These are phyloP conservation scores for Polychaeton citri DNA, from an alignment of 2,329 filamentous ascomycete genomes.

Conservation along the genomic window DNA sequence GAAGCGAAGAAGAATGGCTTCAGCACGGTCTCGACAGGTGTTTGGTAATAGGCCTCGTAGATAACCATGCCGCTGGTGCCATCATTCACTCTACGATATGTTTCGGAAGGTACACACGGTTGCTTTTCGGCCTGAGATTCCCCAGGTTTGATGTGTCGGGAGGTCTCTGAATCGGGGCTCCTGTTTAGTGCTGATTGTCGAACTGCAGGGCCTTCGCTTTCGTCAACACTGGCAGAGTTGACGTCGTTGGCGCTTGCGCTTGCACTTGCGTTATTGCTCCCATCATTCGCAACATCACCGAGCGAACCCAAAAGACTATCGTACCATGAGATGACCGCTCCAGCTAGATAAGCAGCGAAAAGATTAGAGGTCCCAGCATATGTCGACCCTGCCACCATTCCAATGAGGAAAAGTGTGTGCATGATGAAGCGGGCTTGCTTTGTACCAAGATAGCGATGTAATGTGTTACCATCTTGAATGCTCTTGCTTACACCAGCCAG, in stretches of 20 bases:
- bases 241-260: neutral
- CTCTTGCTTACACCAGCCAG: conserved; percentile 22
- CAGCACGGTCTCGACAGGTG: conserved; percentile 39
- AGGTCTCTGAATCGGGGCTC: neutral
- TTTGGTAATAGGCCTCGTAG: conserved; percentile 21
- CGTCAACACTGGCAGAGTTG: too few relatives aligned
- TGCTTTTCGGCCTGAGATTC: neutral
- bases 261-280: neutral
- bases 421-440: conserved; percentile 28
- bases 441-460: conserved; percentile 16
- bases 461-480: conserved; percentile 6
- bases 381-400: conserved; percentile 35
- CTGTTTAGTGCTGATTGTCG: neutral
- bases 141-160: neutral
- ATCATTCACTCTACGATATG: neutral
- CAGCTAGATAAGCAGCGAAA: conserved; percentile 48
- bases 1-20: conserved; percentile 63
- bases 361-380: conserved; percentile 52
- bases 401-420: conserved; percentile 39
- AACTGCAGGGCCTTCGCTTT: neutral
- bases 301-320: neutral
- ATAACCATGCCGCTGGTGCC: neutral
- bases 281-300: neutral
- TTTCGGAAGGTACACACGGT: neutral
- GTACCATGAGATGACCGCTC: conserved; percentile 45